Evolutionary conservation across 2,329 filamentous ascomycete species (phyloP).

Genomic region (Sarocladium kiliense): DNA sequence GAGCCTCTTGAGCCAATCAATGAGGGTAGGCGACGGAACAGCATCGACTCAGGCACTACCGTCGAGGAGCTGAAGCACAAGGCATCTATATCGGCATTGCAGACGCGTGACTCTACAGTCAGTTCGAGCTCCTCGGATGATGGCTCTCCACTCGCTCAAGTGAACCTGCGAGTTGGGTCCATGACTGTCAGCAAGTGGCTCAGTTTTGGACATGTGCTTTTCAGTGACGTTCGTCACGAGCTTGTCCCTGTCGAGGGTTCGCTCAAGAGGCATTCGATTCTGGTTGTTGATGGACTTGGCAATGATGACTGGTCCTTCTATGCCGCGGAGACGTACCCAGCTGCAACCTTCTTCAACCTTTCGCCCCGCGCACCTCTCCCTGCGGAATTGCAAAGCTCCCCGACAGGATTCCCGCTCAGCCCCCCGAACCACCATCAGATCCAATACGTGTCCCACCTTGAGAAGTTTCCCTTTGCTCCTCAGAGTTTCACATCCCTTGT

Average conservation of each 20-base stretch:
- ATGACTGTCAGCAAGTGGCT: constrained; percentile 87
- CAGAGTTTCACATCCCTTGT: constrained; percentile 74
- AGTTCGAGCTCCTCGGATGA: constrained; percentile 47
- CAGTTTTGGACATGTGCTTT: constrained; percentile 76
- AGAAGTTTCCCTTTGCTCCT: constrained; percentile 69
- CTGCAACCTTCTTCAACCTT: constrained; percentile 71
- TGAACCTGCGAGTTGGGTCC: constrained; percentile 73
- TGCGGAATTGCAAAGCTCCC: constrained; percentile 34
- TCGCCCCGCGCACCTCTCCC: constrained; percentile 52
- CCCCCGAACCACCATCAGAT: constrained; percentile 73
- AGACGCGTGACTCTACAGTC: constrained; percentile 19
- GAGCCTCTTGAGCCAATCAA: background rate
- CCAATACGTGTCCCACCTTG: constrained; percentile 55
- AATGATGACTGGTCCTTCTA: constrained; percentile 88
- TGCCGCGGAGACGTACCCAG: constrained; percentile 72
- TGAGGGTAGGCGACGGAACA: constrained; percentile 20
- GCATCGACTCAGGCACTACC: constrained; percentile 19
- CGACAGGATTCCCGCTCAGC: constrained; percentile 46
- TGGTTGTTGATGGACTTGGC: constrained; percentile 80
- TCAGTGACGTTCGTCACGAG: constrained; percentile 73
- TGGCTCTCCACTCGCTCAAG: constrained; percentile 60
- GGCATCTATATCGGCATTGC: constrained; percentile 26
- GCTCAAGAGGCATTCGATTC: constrained; percentile 52
- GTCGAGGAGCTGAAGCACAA: constrained; percentile 23
- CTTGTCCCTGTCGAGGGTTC: constrained; percentile 40